Conservation (phyloP, 2,329 filamentous ascomycete genomes). For the Ascochyta rabiei region DNA sequence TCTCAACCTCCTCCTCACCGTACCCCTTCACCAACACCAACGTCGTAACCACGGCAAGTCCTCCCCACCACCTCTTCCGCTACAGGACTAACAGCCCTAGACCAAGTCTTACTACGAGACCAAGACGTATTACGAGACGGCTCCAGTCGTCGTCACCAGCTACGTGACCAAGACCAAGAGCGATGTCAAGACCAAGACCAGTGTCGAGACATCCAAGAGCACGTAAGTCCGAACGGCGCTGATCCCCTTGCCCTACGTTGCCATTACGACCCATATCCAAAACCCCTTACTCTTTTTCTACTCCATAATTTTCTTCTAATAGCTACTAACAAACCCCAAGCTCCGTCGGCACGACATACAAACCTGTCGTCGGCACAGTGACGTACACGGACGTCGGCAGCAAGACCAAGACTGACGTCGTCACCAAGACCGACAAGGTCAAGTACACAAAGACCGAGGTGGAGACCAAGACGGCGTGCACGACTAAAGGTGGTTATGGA, state of each 20-base stretch:
- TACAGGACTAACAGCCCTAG: background rate
- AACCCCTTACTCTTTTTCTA: background rate
- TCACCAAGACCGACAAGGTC: constrained; percentile 24
- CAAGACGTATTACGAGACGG: background rate
- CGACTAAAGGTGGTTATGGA: constrained; percentile 21
- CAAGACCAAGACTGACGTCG: constrained; percentile 14
- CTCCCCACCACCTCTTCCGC: background rate
- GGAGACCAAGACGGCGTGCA: constrained; percentile 30
- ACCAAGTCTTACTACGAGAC: background rate
- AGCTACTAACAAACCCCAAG: constrained; percentile 18
- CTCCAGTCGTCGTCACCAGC: constrained; percentile 16
- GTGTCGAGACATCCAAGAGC: constrained; percentile 17
- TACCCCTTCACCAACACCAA: constrained; percentile 22
- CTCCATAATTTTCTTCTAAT: background rate
- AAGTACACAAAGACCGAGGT: constrained; percentile 24
- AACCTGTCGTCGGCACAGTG: constrained; percentile 21
- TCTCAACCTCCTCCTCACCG: constrained; percentile 13
- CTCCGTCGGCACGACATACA: constrained; percentile 22
- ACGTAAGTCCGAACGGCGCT: constrained; percentile 19
- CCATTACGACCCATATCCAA: background rate
- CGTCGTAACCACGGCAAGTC: constrained; percentile 11
- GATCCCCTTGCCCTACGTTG: background rate
- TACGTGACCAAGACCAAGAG: constrained; percentile 22
- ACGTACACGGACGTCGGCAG: constrained; percentile 21
- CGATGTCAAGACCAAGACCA: constrained; percentile 18